Base-by-base conservation (phyloP, 495 filamentous ascomycete genomes). In the Neurospora sp. region DNA sequence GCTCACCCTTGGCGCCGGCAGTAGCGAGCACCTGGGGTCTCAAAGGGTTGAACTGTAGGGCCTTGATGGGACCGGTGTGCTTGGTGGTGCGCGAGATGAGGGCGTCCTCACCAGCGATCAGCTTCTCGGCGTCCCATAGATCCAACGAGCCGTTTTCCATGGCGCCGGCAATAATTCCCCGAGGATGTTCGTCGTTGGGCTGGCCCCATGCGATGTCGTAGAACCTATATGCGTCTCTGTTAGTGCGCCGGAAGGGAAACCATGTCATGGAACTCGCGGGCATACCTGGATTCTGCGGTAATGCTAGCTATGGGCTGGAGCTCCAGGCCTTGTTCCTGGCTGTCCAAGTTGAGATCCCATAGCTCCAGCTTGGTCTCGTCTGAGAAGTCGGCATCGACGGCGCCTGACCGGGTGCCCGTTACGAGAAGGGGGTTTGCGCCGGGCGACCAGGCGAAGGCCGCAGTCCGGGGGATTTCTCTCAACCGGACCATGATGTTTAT, bases 41-140 rank as follows among this genome's bases (percentile, higher is more conserved):
- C 81, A 92, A 89, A n/a, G 94, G 93, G 84, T 99, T 99, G 87
- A 98, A 99, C 82, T 99, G 94, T 37, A 99, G 88, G 10, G 95
- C 89, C 84, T 97, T 98, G 82, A 98, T 94, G 39, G 96, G 89
- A 20, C 95, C 96, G 44, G 88, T 92, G 80, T 99, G 96, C 82
- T 97, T 97, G 59, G 90, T 90, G n/a, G 93, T 94, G 80, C 92
- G 89, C 74, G 94, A 94, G 77, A 98, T 89, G 78, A 93, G 84
- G 10, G 94, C 86, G 82, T 95, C 92, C 72, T 80, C 84, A 72
- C 90, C 89, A 71, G 83, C 83, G 70, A 93, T 86, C 75, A 97
- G 88, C 85, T 94, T 96, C 82, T 93, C 91, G 44, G 93, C 96
- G 81, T 96, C 93, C 94, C 94, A 99, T 66, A 99, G 82, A 82